A percentile compares a stretch with the other conserved stretches of the same genome.
Evolutionary conservation across 331 rosid species (phyloP).

Genomic region (Prunus yedoensis): DNA sequence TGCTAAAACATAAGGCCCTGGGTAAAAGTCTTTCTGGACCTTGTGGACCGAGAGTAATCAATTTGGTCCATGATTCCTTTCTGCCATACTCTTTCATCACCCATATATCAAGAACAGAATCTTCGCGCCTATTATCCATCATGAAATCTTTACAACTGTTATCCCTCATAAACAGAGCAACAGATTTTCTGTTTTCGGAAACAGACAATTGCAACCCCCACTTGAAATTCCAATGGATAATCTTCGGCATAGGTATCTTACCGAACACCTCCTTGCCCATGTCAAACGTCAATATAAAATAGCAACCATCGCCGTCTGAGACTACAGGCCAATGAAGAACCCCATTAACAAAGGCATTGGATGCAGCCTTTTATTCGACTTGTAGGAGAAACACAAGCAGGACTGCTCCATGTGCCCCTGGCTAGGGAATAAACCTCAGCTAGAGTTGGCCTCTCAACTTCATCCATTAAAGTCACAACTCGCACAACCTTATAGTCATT

Average conservation of each 20-base stretch:
- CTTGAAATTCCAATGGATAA: neutral
- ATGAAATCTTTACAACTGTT: neutral
- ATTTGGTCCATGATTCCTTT: neutral
- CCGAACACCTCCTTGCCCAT: slow-evolving; percentile 22
- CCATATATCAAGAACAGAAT: slow-evolving; percentile 1
- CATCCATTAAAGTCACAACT: neutral
- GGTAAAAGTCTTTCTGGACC: neutral
- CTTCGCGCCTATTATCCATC: too few species aligned
- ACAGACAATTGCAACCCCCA: neutral
- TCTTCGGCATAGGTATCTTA: slow-evolving; percentile 23
- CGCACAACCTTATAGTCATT: slow-evolving; percentile 33
- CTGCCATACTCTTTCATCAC: neutral
- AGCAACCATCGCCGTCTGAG: too few species aligned
- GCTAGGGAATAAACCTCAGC: slow-evolving; percentile 38
- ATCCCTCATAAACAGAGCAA: neutral
- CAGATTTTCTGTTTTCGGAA: neutral
- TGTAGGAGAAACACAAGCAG: neutral
- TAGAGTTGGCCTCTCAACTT: neutral
- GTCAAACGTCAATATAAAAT: slow-evolving; percentile 10
- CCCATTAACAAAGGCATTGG: too few species aligned
- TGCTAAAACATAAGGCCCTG: too few species aligned
- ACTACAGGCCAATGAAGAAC: too few species aligned
- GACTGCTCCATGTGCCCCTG: slow-evolving; percentile 25
- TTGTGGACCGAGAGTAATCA: neutral
- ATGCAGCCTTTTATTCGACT: too few species aligned